These are phyloP conservation scores for Solidago caesia DNA, from an alignment of 129 eudicot species.

Conservation along the genomic window DNA sequence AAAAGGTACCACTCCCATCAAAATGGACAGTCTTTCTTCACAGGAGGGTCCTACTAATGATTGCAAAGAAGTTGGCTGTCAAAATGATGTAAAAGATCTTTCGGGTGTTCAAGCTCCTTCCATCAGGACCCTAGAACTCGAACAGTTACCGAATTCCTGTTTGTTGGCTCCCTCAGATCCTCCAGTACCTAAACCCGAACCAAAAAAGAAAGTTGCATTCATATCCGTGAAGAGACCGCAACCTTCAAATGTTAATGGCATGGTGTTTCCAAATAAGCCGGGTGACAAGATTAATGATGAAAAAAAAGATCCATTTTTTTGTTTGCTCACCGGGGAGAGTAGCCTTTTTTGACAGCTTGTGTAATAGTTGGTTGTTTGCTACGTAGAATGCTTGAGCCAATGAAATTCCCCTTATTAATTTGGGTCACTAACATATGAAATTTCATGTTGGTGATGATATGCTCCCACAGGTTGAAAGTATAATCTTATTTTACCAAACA, in stretches of 20 bases:
- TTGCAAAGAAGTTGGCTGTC: constrained; percentile 25
- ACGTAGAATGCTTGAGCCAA: neutral
- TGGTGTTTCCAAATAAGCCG: constrained; percentile 24
- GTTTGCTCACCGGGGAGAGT: constrained; percentile 47
- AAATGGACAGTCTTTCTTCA: constrained; percentile 20
- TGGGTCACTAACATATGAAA: neutral
- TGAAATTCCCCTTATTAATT: neutral
- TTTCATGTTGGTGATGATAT: neutral
- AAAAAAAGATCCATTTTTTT: constrained; percentile 49
- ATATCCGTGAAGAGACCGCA: constrained; percentile 57
- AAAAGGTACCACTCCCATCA: constrained; percentile 21
- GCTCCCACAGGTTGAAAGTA: neutral
- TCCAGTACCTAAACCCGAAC: constrained; percentile 15
- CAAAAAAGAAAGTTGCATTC: constrained; percentile 64
- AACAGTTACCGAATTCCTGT: constrained; percentile 19
- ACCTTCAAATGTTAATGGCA: constrained; percentile 32
- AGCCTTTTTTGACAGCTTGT: neutral
- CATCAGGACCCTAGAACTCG: constrained; percentile 12
- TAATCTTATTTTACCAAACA: no score
- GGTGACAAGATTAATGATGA: constrained; percentile 23
- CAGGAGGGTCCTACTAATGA: constrained; percentile 17
- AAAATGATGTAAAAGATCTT: constrained; percentile 13
- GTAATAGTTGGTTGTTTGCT: neutral
- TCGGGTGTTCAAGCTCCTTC: constrained; percentile 17
- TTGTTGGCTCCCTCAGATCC: constrained; percentile 21